Conservation (phyloP, 2,329 filamentous ascomycete species). For the Macrophomina tecta region DNA sequence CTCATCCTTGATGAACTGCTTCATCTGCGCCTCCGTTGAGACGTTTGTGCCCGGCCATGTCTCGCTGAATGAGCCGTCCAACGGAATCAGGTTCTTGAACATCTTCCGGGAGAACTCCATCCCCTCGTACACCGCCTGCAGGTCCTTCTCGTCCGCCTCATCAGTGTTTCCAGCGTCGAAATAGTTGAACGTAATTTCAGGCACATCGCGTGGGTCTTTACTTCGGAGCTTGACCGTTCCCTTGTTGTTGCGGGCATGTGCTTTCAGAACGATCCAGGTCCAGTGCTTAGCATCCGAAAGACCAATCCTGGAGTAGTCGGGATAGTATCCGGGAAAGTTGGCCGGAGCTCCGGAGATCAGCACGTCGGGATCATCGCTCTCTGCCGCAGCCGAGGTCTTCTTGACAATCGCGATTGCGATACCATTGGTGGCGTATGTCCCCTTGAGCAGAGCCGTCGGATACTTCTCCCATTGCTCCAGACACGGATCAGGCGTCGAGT, state of each 20-base stretch:
- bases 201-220: conserved; percentile 67
- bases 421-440: conserved; percentile 58
- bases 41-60: conserved; percentile 51
- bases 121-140: conserved; percentile 61
- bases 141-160: conserved; percentile 40
- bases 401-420: conserved; percentile 57
- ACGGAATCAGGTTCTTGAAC: conserved; percentile 32
- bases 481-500: conserved; percentile 49
- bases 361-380: conserved; percentile 49
- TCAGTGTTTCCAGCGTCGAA: conserved; percentile 56
- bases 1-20: conserved; percentile 38
- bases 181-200: conserved; percentile 58
- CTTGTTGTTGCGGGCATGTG: conserved; percentile 65
- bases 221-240: conserved; percentile 68
- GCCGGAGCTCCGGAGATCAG: conserved; percentile 62
- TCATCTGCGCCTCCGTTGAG: conserved; percentile 50
- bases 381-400: conserved; percentile 46
- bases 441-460: conserved; percentile 37
- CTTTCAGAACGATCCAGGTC: conserved; percentile 63
- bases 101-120: conserved; percentile 57
- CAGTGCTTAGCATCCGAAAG: conserved; percentile 52
- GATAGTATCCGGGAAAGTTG: conserved; percentile 62
- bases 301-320: conserved; percentile 57
- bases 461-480: conserved; percentile 48
- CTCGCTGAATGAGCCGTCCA: conserved; percentile 47